Conservation (phyloP, 2,329 filamentous ascomycete species). For the Stagonosporopsis chrysanthemi region DNA sequence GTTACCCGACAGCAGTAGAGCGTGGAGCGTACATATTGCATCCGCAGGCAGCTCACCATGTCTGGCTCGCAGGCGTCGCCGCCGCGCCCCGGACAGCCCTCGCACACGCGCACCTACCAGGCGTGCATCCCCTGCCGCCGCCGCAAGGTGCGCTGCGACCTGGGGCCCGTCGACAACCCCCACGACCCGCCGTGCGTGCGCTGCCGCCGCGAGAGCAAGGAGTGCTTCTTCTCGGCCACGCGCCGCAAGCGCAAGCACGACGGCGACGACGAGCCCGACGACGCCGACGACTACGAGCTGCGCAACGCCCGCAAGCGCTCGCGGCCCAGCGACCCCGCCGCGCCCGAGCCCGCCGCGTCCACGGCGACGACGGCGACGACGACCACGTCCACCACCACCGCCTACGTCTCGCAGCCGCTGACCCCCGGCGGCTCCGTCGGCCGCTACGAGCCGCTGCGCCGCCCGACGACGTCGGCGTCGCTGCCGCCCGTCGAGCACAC, state of each 20-base stretch:
- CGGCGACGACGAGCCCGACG: constrained; percentile 53
- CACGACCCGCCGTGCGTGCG: constrained; percentile 92
- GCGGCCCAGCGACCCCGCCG: constrained; percentile 56
- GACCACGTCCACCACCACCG: constrained; percentile 7
- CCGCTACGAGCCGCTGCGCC: constrained; percentile 69
- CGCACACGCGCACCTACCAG: constrained; percentile 29
- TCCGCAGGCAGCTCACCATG: constrained; percentile 4
- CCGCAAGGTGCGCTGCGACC: constrained; percentile 47
- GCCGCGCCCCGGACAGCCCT: constrained; percentile 2
- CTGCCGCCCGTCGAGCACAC: constrained; percentile 39
- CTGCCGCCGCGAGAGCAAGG: constrained; percentile 92
- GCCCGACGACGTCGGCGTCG: constrained; percentile 59
- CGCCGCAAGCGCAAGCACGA: constrained; percentile 85
- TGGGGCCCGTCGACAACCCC: constrained; percentile 82
- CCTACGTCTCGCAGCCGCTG: constrained; percentile 61
- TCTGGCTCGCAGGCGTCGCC: constrained; percentile 13
- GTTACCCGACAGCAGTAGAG: constrained; percentile 3
- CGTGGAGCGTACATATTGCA: too few species aligned
- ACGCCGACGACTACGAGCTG: constrained; percentile 68
- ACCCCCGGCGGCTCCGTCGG: constrained; percentile 72
- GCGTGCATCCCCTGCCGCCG: constrained; percentile 59
- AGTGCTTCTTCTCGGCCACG: constrained; percentile 96
- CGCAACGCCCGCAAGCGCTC: constrained; percentile 77
- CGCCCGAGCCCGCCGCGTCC: constrained; percentile 38
- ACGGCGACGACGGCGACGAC: too few species aligned